Evolutionary conservation across 345 rosid genomes (phyloP), one percentile per base, ranked within the genome.

Genomic region (Salix caprea): DNA sequence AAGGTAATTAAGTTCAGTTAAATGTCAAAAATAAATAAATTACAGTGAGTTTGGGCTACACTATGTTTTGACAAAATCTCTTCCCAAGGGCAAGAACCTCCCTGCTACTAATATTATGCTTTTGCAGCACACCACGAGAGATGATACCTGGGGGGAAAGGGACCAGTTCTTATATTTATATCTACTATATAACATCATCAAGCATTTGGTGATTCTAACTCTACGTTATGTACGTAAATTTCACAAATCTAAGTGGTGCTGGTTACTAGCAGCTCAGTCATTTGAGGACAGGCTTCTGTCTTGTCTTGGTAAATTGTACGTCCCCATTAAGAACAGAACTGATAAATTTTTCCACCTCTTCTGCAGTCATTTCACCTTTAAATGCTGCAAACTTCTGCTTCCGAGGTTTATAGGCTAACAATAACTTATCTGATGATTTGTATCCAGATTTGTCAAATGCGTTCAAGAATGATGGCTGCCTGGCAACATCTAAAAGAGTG

Each of bases 401-500:
- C 46, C 89, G 85, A 54, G 96, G 94, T 79, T 93, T 93, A 83
- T 89, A 93, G 34, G 98, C 99, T 67, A 92, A 76, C 76, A 96
- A 67, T 30, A 87, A 21, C 71, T 76, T 84, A 44, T 86, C 94
- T 7, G 73, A 79, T 14, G 92, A 80, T 67, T 84, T 89, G 77
- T 87, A 91, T 69, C 87, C 96, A 39, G 89, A 84, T 65, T 76
- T 87, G 66, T 92, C 94, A 19, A 93, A 86, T 32, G 94, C 89
- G 11, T 76, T 82, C 73, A 92, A 74, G 78, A 93, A 93, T 4
- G 86, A 82, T 8, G 89, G 69, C 67, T 92, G 96, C 85, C 83
- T 90, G 61, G 82, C 74, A 26, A 88, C 96, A 73, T 93, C 99
- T 3, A 96, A 62, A 24, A 93, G 88, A 0, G 84, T 70, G 56